Conservation (phyloP, 1,284 basidiomycete genomes). For the Marasmius sp. region DNA sequence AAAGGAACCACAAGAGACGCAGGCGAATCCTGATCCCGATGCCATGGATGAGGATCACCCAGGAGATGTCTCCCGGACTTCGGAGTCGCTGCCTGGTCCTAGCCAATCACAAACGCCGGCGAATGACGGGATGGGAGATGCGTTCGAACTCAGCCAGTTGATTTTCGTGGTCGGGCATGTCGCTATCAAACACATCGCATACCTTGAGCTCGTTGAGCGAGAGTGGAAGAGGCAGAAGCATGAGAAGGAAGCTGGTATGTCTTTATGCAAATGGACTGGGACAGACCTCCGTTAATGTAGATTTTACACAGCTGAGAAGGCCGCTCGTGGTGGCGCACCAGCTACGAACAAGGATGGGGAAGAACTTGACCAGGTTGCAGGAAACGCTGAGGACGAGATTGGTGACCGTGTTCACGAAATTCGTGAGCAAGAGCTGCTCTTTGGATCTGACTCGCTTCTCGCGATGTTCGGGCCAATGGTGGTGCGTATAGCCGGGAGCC, state of each 20-base stretch:
- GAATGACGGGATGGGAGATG: constrained; percentile 66
- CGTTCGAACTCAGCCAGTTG: constrained; percentile 88
- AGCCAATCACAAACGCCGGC: constrained; percentile 24
- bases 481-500: constrained; percentile 86
- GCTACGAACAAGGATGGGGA: constrained; percentile 68
- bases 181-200: constrained; percentile 96
- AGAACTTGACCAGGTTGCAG: constrained; percentile 95
- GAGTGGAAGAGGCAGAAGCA: constrained; percentile 98
- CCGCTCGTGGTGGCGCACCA: constrained; percentile 34
- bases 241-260: constrained; percentile 74
- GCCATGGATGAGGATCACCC: constrained; percentile 54
- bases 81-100: constrained; percentile 4
- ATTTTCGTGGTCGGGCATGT: constrained; percentile 95
- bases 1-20: constrained; percentile 19
- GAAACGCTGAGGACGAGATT: constrained; percentile 98
- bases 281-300: constrained; percentile 6
- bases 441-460: constrained; percentile 82
- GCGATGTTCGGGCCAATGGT: constrained; percentile 88
- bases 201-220: constrained; percentile 94
- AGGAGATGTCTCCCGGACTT: constrained; percentile 18
- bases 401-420: constrained; percentile 87
- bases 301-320: constrained; percentile 52
- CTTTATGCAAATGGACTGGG: constrained; percentile 4
- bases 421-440: constrained; percentile 87
- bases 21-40: constrained; percentile 38